These are phyloP conservation scores for Metarhizium anisopliae DNA, from an alignment of 2,329 filamentous ascomycete species.

Conservation along the genomic window DNA sequence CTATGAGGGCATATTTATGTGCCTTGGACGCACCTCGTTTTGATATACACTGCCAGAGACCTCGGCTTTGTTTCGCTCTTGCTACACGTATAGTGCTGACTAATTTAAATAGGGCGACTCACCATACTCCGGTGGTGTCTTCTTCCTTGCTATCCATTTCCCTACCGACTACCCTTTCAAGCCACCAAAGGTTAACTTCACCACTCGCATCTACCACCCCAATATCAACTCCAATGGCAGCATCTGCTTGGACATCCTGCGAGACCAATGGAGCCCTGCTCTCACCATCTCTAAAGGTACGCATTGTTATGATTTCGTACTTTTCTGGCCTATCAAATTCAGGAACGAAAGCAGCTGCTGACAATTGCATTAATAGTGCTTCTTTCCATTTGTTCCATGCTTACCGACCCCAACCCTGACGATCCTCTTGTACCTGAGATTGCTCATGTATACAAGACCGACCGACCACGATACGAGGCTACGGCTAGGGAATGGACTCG, in stretches of 20 bases:
- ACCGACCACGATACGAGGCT: conserved; percentile 89
- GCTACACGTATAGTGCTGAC: conserved; percentile 17
- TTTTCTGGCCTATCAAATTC: not conserved
- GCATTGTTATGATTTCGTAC: conserved; percentile 8
- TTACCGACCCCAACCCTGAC: conserved; percentile 98
- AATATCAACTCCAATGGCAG: conserved; percentile 99
- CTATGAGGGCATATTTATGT: not conserved
- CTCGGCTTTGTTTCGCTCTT: not conserved
- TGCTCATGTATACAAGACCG: conserved; percentile 99
- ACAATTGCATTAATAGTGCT: conserved; percentile 52
- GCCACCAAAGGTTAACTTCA: conserved; percentile 99
- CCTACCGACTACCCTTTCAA: conserved; percentile 99
- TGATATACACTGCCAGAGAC: not conserved
- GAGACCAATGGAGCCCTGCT: conserved; percentile 98
- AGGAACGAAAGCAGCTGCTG: not conserved
- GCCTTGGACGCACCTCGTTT: not conserved
- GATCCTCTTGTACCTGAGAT: conserved; percentile 98
- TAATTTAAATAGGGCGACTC: conserved; percentile 65
- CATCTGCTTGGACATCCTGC: conserved; percentile 96
- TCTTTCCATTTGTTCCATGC: conserved; percentile 98
- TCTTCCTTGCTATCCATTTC: conserved; percentile 98
- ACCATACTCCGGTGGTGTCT: conserved; percentile 95
- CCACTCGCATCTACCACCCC: conserved; percentile 97
- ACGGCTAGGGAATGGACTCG: conserved; percentile 97
- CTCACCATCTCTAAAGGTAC: conserved; percentile 97